Conservation (phyloP, 2,329 filamentous ascomycete species). For the Mariannaea sp. region DNA sequence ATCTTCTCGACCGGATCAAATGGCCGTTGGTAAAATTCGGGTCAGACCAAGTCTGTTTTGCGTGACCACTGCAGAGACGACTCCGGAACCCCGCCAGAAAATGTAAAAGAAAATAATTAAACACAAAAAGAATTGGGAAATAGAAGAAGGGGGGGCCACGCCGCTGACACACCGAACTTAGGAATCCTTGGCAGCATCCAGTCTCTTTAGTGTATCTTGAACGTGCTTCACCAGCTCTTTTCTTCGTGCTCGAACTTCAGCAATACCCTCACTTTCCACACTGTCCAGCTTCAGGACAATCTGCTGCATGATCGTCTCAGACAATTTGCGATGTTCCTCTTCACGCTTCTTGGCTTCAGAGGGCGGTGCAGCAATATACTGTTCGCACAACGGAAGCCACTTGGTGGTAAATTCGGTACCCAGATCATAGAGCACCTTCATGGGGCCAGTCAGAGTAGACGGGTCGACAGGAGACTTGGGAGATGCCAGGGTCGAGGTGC, state of each 20-base stretch:
- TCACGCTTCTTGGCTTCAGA: constrained; percentile 67
- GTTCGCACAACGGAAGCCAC: constrained; percentile 67
- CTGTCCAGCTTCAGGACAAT: constrained; percentile 77
- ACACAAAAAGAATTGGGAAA: background rate
- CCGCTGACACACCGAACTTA: constrained; percentile 13
- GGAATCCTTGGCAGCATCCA: constrained; percentile 57
- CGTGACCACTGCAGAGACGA: constrained; percentile 10
- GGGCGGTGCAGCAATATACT: constrained; percentile 67
- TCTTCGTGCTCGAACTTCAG: constrained; percentile 65
- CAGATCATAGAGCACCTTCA: constrained; percentile 69
- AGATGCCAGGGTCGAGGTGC: constrained; percentile 46
- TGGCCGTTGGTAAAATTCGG: constrained; percentile 31
- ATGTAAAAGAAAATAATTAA: background rate
- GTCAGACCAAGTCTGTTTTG: constrained; percentile 26
- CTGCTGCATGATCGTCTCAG: constrained; percentile 77
- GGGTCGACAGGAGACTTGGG: constrained; percentile 33
- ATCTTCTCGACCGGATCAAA: constrained; percentile 10
- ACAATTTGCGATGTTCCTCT: constrained; percentile 76
- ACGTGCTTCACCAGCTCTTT: constrained; percentile 76
- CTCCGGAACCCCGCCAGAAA: constrained; percentile 13
- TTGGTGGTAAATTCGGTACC: constrained; percentile 65
- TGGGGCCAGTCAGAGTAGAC: constrained; percentile 43
- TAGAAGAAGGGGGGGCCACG: constrained; percentile 11
- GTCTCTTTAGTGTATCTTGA: constrained; percentile 66
- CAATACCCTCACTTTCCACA: constrained; percentile 73